phyloP scores from a whole-genome alignment of 2,329 filamentous ascomycete species.

The Akanthomyces lecanii region DNA sequence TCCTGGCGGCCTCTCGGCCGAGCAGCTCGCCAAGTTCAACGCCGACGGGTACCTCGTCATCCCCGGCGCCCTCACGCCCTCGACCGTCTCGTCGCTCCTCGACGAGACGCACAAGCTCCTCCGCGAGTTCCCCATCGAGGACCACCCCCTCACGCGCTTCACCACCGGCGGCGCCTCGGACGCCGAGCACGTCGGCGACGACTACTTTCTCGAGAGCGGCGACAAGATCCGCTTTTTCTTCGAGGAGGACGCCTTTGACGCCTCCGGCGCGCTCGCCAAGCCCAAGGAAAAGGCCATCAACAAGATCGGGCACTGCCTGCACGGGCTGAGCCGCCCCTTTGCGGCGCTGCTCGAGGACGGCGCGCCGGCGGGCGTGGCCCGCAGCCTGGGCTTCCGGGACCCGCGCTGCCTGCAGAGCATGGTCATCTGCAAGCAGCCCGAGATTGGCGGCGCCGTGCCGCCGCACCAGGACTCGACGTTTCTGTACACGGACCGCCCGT shows the following conservation, averaged over 20 bases:
- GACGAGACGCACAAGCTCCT: constrained; percentile 72
- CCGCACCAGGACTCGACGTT: constrained; percentile 93
- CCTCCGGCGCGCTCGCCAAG: constrained; percentile 60
- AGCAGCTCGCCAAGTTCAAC: constrained; percentile 69
- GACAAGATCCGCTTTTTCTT: constrained; percentile 97
- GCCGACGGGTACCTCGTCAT: constrained; percentile 88
- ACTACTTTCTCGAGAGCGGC: constrained; percentile 86
- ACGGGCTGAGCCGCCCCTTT: constrained; percentile 65
- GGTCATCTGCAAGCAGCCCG: constrained; percentile 97
- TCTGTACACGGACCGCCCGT: constrained; percentile 82
- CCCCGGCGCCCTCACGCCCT: constrained; percentile 64
- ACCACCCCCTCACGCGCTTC: constrained; percentile 92
- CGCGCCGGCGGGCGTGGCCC: constrained; percentile 41
- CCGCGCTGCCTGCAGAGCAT: constrained; percentile 84
- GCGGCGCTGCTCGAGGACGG: constrained; percentile 44
- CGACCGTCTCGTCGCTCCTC: constrained; percentile 65
- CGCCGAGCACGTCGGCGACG: constrained; percentile 72
- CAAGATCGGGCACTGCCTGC: constrained; percentile 77
- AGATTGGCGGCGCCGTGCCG: constrained; percentile 87
- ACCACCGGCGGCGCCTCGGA: constrained; percentile 70
- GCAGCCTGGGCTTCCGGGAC: constrained; percentile 67
- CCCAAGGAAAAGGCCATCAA: constrained; percentile 86
- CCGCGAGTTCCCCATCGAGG: constrained; percentile 67
- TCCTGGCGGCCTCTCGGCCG: constrained; percentile 57
- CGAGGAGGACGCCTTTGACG: constrained; percentile 84